These are phyloP conservation scores for Aureobasidium zeae DNA, from an alignment of 2,329 filamentous ascomycete genomes.

Conservation along the genomic window DNA sequence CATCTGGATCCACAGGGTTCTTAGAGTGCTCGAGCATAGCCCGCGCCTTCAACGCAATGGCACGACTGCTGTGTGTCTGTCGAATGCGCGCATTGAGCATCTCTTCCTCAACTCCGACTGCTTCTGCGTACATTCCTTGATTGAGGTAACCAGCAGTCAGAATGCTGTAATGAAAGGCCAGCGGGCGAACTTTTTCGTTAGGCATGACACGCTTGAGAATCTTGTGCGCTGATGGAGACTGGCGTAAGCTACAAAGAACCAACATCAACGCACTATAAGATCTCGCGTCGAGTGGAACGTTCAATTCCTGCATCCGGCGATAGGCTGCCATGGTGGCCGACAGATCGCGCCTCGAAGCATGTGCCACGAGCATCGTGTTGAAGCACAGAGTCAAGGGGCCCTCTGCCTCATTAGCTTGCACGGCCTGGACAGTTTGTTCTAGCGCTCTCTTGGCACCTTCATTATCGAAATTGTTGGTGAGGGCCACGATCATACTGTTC, in stretches of 20 bases:
- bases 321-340: constrained; percentile 46
- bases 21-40: constrained; percentile 24
- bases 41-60: constrained; percentile 32
- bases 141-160: constrained; percentile 43
- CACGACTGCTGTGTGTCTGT: constrained; percentile 36
- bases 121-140: constrained; percentile 36
- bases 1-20: background rate
- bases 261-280: constrained; percentile 56
- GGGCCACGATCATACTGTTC: constrained; percentile 57
- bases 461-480: constrained; percentile 38
- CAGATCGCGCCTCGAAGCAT: constrained; percentile 55
- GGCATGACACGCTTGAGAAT: constrained; percentile 45
- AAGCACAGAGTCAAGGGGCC: constrained; percentile 57
- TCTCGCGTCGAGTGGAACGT: constrained; percentile 44
- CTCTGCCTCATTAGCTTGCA: constrained; percentile 35
- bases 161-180: constrained; percentile 45
- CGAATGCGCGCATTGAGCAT: constrained; percentile 35
- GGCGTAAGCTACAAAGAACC: constrained; percentile 42
- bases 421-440: constrained; percentile 40
- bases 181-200: constrained; percentile 35
- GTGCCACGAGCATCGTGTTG: constrained; percentile 65
- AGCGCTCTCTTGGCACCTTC: constrained; percentile 43
- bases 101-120: constrained; percentile 39
- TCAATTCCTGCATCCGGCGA: constrained; percentile 44
- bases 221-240: constrained; percentile 47